Conservation (phyloP, 2,329 filamentous ascomycete species). For the Hypoxylon sp. region DNA sequence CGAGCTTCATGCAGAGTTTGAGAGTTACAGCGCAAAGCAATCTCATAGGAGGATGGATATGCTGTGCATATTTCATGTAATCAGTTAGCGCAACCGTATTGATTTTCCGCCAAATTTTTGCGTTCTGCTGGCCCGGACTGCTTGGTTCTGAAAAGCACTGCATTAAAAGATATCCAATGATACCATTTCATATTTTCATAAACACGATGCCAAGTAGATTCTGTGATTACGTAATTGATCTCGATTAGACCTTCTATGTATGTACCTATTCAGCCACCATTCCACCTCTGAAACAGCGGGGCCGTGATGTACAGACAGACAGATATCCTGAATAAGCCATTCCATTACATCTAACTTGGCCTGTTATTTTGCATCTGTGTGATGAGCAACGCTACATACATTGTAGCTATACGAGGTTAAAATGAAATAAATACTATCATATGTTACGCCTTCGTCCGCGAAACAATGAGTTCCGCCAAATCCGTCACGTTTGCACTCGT, state of each 20-base stretch:
- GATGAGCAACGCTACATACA: conserved; percentile 7
- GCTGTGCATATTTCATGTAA: conserved; percentile 2
- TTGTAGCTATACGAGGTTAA: background rate
- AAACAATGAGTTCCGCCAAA: conserved; percentile 40
- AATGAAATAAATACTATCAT: background rate
- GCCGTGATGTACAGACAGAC: too few species aligned
- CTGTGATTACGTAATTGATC: background rate
- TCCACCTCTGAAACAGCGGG: too few species aligned
- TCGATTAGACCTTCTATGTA: background rate
- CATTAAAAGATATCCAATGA: conserved; percentile 20
- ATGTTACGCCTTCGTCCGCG: conserved; percentile 36
- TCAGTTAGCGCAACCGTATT: conserved; percentile 11
- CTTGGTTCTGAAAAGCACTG: background rate
- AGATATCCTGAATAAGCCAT: background rate
- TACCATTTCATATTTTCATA: conserved; percentile 16
- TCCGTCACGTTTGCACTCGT: conserved; percentile 44
- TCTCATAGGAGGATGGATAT: background rate
- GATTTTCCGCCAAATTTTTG: background rate
- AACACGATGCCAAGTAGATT: background rate
- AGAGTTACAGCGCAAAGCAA: background rate
- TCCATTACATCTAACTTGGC: background rate
- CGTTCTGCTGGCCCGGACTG: background rate
- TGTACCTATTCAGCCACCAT: background rate
- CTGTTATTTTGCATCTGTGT: conserved; percentile 1
- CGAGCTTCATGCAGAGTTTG: background rate